These are phyloP conservation scores for Maudiozyma pseudohumilis DNA, from an alignment of 805 yeast genomes.

Conservation along the genomic window DNA sequence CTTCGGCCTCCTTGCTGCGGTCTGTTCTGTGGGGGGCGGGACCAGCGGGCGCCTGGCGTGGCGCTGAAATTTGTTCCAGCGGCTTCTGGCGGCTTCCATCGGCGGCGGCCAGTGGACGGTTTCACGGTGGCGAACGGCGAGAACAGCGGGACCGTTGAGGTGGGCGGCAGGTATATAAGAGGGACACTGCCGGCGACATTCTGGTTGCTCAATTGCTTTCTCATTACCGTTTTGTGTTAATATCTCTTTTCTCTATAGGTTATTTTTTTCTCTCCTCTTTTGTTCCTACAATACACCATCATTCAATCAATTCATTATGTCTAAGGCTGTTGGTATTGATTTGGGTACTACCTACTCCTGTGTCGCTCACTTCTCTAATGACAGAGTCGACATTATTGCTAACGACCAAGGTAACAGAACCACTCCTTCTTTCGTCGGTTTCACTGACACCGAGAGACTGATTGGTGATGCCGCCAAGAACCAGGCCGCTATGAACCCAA, in stretches of 20 bases:
- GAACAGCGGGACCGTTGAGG: background rate
- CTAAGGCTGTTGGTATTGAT: conserved; percentile 61
- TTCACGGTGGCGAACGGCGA: too few relatives aligned
- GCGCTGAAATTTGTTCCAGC: too few relatives aligned
- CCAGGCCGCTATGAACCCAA: conserved; percentile 95
- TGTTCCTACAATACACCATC: background rate
- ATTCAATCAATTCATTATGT: conserved; percentile 20
- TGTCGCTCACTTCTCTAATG: conserved; percentile 81
- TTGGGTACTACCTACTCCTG: conserved; percentile 97
- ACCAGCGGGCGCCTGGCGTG: too few relatives aligned
- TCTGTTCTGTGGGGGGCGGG: background rate
- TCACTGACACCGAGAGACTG: conserved; percentile 71
- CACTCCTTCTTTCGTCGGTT: conserved; percentile 93
- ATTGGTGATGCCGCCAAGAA: conserved; percentile 65
- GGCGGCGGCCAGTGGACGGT: too few relatives aligned
- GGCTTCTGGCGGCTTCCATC: too few relatives aligned
- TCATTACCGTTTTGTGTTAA: background rate
- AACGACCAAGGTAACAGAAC: conserved; percentile 98
- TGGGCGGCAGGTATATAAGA: background rate
- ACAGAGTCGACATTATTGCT: conserved; percentile 89
- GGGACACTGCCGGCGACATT: background rate
- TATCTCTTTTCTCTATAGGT: background rate
- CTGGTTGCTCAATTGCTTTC: background rate
- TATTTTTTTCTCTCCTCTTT: background rate
- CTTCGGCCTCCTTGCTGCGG: background rate